Percentiles rank a stretch among this genome's conserved stretches.
These are phyloP conservation scores for Crassisporium funariophilum DNA, from an alignment of 768 basidiomycete genomes.

Conservation along the genomic window DNA sequence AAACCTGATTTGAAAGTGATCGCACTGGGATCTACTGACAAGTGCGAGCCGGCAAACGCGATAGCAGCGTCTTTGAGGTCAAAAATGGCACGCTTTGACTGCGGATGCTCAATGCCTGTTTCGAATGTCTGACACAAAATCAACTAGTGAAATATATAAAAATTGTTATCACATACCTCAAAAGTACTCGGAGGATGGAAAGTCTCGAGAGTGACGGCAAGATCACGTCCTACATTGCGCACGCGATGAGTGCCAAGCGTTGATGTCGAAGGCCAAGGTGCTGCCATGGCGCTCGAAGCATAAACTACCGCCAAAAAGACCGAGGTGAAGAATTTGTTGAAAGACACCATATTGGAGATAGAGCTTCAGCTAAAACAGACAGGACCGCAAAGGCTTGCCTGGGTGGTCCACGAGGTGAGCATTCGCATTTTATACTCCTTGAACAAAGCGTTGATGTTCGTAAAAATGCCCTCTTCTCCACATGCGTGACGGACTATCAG, in stretches of 20 bases:
- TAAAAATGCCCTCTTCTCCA: too few species aligned
- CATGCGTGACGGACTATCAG: too few species aligned
- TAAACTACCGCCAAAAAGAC: conserved; percentile 30
- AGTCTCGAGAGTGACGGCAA: conserved; percentile 33
- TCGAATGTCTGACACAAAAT: conserved; percentile 29
- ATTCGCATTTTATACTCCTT: too few species aligned
- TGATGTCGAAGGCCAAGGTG: conserved; percentile 26
- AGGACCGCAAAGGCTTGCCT: too few species aligned
- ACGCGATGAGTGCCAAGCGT: conserved; percentile 36
- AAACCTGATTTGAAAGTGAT: conserved; percentile 30
- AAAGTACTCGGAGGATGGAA: conserved; percentile 40
- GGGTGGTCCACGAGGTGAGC: too few species aligned
- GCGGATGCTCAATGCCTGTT: conserved; percentile 32
- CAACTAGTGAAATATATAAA: neutral
- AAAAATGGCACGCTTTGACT: conserved; percentile 25
- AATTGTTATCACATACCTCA: conserved; percentile 27
- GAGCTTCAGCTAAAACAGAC: neutral
- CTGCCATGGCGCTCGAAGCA: conserved; percentile 27
- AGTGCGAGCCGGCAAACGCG: conserved; percentile 26
- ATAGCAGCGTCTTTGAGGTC: conserved; percentile 25
- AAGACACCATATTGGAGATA: conserved; percentile 20
- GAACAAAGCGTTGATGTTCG: too few species aligned
- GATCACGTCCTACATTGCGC: conserved; percentile 29
- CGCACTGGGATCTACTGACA: conserved; percentile 21
- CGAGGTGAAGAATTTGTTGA: conserved; percentile 33